Base-by-base conservation (phyloP, 257 asterid species). In the Thymus mandschuricus region DNA sequence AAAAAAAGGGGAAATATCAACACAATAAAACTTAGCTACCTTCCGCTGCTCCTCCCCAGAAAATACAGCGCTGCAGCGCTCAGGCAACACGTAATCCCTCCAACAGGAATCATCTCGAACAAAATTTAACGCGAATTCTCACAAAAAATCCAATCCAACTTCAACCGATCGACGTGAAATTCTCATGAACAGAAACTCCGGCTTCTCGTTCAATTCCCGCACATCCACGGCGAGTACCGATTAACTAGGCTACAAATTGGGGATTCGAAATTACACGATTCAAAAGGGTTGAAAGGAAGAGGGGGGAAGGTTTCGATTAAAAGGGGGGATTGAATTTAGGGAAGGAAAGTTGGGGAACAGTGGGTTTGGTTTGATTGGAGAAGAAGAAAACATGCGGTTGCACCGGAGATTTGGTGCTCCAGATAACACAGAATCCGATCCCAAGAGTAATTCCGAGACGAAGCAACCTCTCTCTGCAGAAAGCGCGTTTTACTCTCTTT, bases 1-100 rank as follows among this genome's bases (percentile, higher is more conserved):
- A 51, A 46, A 21, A 52, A 49, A 69, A 9, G 68, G 29, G 0
- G 27, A 21, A 21, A 21, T 21, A 21, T 21, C 21, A 21, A 21
- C 21, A 49, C 70, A 46, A 29, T 21, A 11, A 45, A 71, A 61
- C 4, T 1, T 21, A 49, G 31, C 9, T 68, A 95, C 99, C 99
- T 89, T 76, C 98, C 98, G 66, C 95, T 92, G 79, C 96, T 89
- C 84, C 98, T 82, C 10, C 99, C 97, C 63, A 95, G 97, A 73
- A 95, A 90, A 85, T 92, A 95, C 60, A 95, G 96, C 63, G 98
- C 99, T 3, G 96, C 96, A 7, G 96, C 99, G 74, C 99, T 82
- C 65, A 95, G 78, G 82, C 99, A 92, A 80, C 98, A 95, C 66
- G 96, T 73, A 48, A 95, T 68, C 71, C 99, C 99, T 38, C 94